Base-by-base conservation (phyloP, 495 filamentous ascomycete species). In the Penicillium alfredii region DNA sequence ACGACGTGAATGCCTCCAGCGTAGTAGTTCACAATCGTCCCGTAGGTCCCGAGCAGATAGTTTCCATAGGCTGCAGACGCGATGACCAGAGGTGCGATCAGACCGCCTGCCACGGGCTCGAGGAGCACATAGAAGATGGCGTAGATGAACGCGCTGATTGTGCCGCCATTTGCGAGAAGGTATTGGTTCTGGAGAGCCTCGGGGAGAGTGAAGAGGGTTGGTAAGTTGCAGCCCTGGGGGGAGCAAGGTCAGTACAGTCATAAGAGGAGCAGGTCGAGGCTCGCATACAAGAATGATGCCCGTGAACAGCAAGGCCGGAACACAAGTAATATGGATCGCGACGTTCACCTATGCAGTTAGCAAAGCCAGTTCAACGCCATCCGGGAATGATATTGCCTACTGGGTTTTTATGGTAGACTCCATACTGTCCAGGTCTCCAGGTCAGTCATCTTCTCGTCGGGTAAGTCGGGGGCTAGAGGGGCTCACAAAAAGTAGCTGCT, bases 401-500 rank as follows among this genome's bases (percentile, higher is more conserved):
- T 6, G 78, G 68, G 63, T 95, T 82, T 58, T 84, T 81, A 59
- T 98, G 92, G 59, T 98, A 96, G 18, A 86, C 77, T 51, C 92
- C 90, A 73, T 98, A 98, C 92, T 96, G 42, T 34, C 29, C 20
- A 37, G 23, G n/a, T n/a, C n/a, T n/a, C n/a, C n/a, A n/a, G 30
- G 50, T 63, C 40, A 60, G 59, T 30, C 36, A 24, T 33, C 9
- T 33, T 40, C 12, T 35, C 38, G 37, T 42, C 17, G 32, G 22
- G 21, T 31, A 22, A 14, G 27, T 6, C 13, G 42, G 30, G 15
- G 8, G 31, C 14, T 22, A 8, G 39, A 22, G 24, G 26, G 27
- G 63, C 84, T 63, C 73, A 88, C 84, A 63, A 87, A 87, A 43
- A 77, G 72, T 40, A 89, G 69, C 54, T 88, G 84, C 59, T 80